Evolutionary conservation across 441 rosid genomes (phyloP).

Genomic region (Biscutella auriculata): DNA sequence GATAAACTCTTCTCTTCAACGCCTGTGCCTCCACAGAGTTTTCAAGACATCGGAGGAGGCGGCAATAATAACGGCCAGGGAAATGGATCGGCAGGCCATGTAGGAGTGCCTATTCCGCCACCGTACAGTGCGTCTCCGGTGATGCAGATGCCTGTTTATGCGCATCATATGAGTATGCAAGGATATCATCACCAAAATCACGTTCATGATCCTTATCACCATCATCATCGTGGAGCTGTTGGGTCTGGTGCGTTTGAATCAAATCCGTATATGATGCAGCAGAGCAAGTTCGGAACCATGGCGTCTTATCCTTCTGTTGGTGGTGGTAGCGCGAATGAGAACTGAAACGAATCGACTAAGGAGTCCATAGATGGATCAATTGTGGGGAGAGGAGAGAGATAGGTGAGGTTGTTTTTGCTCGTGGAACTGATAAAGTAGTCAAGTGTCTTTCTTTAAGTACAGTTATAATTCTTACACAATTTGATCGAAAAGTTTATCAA

Average conservation of each 20-base stretch:
- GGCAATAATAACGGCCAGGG: slow-evolving; percentile 8
- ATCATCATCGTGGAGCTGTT: slow-evolving; percentile 17
- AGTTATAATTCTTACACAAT: slow-evolving; percentile 10
- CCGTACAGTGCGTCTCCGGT: slow-evolving; percentile 36
- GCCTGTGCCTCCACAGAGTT: slow-evolving; percentile 55
- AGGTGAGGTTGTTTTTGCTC: slow-evolving; percentile 20
- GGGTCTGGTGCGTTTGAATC: slow-evolving; percentile 36
- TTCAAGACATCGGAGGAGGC: slow-evolving; percentile 31
- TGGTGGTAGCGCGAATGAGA: slow-evolving; percentile 22
- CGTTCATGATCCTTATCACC: slow-evolving; percentile 19
- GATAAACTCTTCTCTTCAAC: slow-evolving; percentile 78
- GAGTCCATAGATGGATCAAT: not conserved
- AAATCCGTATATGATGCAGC: slow-evolving; percentile 47
- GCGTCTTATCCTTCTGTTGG: slow-evolving; percentile 38
- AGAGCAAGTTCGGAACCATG: slow-evolving; percentile 47
- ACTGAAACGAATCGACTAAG: not conserved
- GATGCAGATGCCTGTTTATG: slow-evolving; percentile 71
- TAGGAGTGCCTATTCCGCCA: slow-evolving; percentile 31
- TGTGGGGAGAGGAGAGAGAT: not conserved
- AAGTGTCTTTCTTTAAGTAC: slow-evolving; percentile 8
- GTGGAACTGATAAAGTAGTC: slow-evolving; percentile 1
- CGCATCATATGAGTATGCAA: slow-evolving; percentile 59
- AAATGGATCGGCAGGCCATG: slow-evolving; percentile 21
- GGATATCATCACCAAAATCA: slow-evolving; percentile 29
- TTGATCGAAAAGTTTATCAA: slow-evolving; percentile 13